Evolutionary conservation across 805 yeast genomes (phyloP), one percentile per base, ranked within the genome.

Genomic region (Clavispora phyllophila): DNA sequence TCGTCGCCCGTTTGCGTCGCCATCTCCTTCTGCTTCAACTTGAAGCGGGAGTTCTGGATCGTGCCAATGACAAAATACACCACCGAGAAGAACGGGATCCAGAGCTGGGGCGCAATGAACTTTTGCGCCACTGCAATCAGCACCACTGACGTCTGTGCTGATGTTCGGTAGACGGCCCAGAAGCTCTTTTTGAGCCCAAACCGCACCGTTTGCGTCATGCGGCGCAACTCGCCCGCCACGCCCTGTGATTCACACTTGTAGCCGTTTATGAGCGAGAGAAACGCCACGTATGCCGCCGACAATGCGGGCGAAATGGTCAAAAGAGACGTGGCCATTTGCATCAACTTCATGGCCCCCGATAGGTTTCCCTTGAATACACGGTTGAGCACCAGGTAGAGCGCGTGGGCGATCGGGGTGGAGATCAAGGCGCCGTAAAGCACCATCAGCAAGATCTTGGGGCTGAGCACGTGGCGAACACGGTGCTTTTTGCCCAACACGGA

Each of bases 51-150:
- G 54, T 82, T 82, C 51, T 81, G 84, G 42, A 71, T 69, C 1
- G 87, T 81, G 1, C 85, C 85, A 43, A 81, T 61, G 5, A 81
- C 55, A 49, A 81, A 81, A 53, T 74, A 80, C 18, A 81, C 75
- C 25, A 77, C 48, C 49, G 73, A 75, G 62, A 79, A 79, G 56
- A 80, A 81, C 3, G 78, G 78, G 9, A 78, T 81, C 88, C 88
- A 82, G 24, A 74, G 62, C 51, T 80, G 78, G 1, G 82, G 82
- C 8, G 70, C 65, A 10, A 82, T 50, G 47, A 69, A 78, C 40
- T 66, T 74, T 55, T 82, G 88, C 5, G 86, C 84, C 24, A 79
- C 45, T 1, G 73, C 51, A 54, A 80, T 60, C 5, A 80, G 72
- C 3, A 75, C 52, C 10, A 78, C 73, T 28, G 79, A 73, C 4